A percentile compares a stretch with the other conserved stretches of the same genome.
These are phyloP conservation scores for Mucor mucedo DNA, from an alignment of 371 early-diverging fungal species.

Conservation along the genomic window DNA sequence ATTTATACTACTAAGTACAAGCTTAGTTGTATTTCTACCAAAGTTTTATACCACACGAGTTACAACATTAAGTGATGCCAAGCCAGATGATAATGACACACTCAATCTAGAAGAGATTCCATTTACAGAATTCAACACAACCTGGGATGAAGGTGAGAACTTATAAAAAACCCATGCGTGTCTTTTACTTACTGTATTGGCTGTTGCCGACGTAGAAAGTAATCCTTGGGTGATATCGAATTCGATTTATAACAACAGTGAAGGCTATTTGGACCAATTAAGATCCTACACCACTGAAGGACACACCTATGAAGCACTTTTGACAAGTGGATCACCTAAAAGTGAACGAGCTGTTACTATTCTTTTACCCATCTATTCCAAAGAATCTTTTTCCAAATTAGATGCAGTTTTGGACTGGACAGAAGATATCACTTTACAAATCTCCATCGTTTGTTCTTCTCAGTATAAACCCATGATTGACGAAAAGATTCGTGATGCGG, in stretches of 20 bases:
- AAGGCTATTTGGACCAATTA: conserved; percentile 11
- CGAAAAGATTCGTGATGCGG: conserved; percentile 6
- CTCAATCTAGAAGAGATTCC: background rate
- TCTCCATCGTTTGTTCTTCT: conserved; percentile 19
- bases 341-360: conserved; percentile 14
- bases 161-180: background rate
- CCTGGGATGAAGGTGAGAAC: conserved; percentile 25
- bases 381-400: conserved; percentile 18
- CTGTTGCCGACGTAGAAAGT: background rate
- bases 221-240: conserved; percentile 28
- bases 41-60: conserved; percentile 9
- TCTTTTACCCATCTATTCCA: conserved; percentile 22
- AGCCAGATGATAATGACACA: conserved; percentile 12
- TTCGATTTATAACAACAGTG: conserved; percentile 20
- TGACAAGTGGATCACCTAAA: background rate
- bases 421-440: background rate
- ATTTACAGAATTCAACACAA: conserved; percentile 13
- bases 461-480: conserved; percentile 9
- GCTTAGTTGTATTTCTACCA: conserved; percentile 14
- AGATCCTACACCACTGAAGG: conserved; percentile 26
- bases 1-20: conserved; percentile 1
- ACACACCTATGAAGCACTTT: conserved; percentile 15
- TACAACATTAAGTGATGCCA: conserved; percentile 4
- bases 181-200: background rate
- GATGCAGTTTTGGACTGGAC: conserved; percentile 15